Evolutionary conservation across 331 rosid genomes (phyloP), one percentile per base, ranked within the genome.

Genomic region (Arachis monticola): DNA sequence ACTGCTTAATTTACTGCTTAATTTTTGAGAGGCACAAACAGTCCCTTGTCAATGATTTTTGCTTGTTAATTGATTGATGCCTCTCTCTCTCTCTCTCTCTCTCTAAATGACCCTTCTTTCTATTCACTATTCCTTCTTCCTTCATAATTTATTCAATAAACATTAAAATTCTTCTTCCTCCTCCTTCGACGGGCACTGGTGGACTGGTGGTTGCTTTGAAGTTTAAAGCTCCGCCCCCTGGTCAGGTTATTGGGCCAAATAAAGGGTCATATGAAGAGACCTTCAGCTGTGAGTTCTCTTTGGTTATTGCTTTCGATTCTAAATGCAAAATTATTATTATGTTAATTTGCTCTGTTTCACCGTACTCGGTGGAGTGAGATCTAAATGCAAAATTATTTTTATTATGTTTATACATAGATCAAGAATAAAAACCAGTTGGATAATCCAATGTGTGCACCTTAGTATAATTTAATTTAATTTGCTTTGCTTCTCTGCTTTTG

Each of bases 11-110:
- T 82, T 81, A 82, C 84, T 82, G 87, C 86, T 63, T 59, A 72
- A 70, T 69, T 82, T 87, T 88, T 80, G 72, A 84, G 85, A 78
- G 87, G 89, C 90, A 86, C 70, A 76, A 80, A 84, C 79, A 85
- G 93, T 82, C 80, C 58, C 63, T 51, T 60, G 12, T 86, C 88
- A 86, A 82, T 84, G 87, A 88, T 86, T 82, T 82, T 83, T 57
- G 65, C 82, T 73, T 53, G 84, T 77, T 82, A 67, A 64, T 84
- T 35, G 40, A 73, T 42, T 81, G 83, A 50, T 79, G 76, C 60
- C 80, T 82, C 83, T 75, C 80, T 64, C 67, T 17, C 59, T 35
- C 40, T 35, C 40, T 35, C 40, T 22, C 27, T 22, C 27, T 22
- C 27, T 22, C 27, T 22, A 22, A 70, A 53, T 80, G 80, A 78